phyloP scores from a whole-genome alignment of 129 eudicot genomes.

The Lonicera japonica region DNA sequence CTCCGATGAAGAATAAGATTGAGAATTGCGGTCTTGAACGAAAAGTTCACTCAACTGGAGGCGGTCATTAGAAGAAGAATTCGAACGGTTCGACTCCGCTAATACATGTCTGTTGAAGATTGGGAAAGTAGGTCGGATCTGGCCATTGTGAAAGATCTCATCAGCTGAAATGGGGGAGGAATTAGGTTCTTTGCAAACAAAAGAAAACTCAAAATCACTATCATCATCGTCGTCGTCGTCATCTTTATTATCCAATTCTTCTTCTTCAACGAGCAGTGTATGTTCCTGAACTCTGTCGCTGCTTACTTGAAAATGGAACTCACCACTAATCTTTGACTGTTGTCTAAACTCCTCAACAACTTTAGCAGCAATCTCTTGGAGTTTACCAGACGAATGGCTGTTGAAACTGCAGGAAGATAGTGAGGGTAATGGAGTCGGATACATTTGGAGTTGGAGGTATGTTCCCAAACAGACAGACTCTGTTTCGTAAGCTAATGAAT shows the following conservation, averaged over 20 bases:
- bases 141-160: conserved; percentile 60
- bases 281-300: too few relatives aligned
- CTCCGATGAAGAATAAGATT: conserved; percentile 50
- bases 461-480: too few relatives aligned
- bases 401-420: conserved; percentile 62
- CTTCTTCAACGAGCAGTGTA: too few relatives aligned
- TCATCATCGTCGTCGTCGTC: too few relatives aligned
- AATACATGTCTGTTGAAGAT: conserved; percentile 45
- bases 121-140: conserved; percentile 47
- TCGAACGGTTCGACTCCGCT: conserved; percentile 8
- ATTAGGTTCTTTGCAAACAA: conserved; percentile 11
- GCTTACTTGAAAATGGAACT: conserved; percentile 4
- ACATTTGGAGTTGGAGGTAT: conserved; percentile 49
- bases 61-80: conserved; percentile 11
- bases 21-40: conserved; percentile 45
- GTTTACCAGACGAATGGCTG: conserved; percentile 38
- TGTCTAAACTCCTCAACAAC: conserved; percentile 36
- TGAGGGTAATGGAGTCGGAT: conserved; percentile 15
- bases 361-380: conserved; percentile 55
- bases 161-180: conserved; percentile 55
- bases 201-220: conserved; percentile 64
- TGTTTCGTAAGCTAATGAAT: background rate
- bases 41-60: conserved; percentile 54
- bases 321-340: conserved; percentile 26
- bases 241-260: too few relatives aligned